Conservation (phyloP, 768 basidiomycete genomes). For the Phlebiopsis flavidoalba region DNA sequence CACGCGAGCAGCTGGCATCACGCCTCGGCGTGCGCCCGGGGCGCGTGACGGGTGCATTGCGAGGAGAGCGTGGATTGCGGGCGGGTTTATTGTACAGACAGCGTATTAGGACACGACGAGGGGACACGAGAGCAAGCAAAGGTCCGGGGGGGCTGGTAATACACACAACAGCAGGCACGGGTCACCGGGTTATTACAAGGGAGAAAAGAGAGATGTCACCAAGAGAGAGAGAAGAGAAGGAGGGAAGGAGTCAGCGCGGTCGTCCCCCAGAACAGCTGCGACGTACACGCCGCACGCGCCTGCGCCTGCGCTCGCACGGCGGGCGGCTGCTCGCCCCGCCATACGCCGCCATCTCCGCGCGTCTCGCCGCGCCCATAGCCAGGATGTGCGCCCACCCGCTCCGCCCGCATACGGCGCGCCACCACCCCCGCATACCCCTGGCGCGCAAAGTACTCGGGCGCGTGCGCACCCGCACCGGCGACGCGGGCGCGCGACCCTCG, state of each 20-base stretch:
- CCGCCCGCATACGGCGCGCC: too few relatives aligned
- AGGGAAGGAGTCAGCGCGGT: background rate
- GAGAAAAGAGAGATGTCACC: background rate
- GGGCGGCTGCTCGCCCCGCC: too few relatives aligned
- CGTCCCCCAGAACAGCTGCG: constrained; percentile 18
- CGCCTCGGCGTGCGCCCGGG: too few relatives aligned
- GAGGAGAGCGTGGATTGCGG: too few relatives aligned
- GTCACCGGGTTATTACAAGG: background rate
- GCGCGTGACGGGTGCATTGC: too few relatives aligned
- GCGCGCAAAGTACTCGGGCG: background rate
- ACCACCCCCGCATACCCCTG: too few relatives aligned
- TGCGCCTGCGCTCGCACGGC: constrained; percentile 13
- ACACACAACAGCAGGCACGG: background rate
- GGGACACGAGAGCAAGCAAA: background rate
- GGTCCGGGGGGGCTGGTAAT: background rate
- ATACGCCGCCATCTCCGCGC: constrained; percentile 20
- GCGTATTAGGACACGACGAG: background rate
- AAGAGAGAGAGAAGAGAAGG: too few relatives aligned
- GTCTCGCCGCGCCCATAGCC: too few relatives aligned
- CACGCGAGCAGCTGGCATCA: too few relatives aligned
- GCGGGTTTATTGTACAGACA: background rate
- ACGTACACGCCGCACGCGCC: too few relatives aligned
- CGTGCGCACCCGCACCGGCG: too few relatives aligned
- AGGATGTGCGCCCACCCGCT: too few relatives aligned
- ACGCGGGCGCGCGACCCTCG: background rate